Conservation (phyloP, 768 basidiomycete species). For the Serendipita sp. region DNA sequence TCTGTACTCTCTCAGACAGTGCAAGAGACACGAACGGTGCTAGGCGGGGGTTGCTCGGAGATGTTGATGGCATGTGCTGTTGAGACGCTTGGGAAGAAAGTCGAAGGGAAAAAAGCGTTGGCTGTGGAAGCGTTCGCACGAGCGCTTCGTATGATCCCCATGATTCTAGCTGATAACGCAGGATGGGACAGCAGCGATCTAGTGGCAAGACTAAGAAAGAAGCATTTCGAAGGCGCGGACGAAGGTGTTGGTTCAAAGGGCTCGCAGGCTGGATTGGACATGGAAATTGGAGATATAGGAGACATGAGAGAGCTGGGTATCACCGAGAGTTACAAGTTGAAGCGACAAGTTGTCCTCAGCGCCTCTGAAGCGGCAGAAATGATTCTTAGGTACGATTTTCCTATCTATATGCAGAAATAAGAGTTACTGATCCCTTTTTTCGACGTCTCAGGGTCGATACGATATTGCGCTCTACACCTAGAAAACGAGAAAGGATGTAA, state of each 20-base stretch:
- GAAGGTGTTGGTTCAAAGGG: constrained; percentile 24
- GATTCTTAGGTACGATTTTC: constrained; percentile 65
- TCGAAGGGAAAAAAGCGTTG: constrained; percentile 89
- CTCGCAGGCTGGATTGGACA: constrained; percentile 67
- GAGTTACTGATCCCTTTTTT: neutral
- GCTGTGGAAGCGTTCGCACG: constrained; percentile 84
- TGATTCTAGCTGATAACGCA: constrained; percentile 92
- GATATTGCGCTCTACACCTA: constrained; percentile 70
- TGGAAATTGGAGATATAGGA: constrained; percentile 69
- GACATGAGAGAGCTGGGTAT: constrained; percentile 81
- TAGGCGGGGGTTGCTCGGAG: constrained; percentile 95
- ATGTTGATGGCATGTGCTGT: constrained; percentile 95
- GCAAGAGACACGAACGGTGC: constrained; percentile 84
- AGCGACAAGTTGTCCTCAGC: constrained; percentile 84
- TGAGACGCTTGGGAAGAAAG: constrained; percentile 68
- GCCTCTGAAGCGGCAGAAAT: constrained; percentile 96
- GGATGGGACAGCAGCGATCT: constrained; percentile 96
- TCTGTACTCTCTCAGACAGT: constrained; percentile 96
- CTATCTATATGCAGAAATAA: constrained; percentile 6
- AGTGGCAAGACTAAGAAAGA: constrained; percentile 74
- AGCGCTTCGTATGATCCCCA: constrained; percentile 88
- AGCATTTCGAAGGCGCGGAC: constrained; percentile 67
- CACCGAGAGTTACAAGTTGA: constrained; percentile 95
- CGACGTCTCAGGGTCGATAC: constrained; percentile 57
- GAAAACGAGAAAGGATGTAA: constrained; percentile 54